These are phyloP conservation scores for Sporothrix luriei DNA, from an alignment of 2,329 filamentous ascomycete genomes.

Conservation along the genomic window DNA sequence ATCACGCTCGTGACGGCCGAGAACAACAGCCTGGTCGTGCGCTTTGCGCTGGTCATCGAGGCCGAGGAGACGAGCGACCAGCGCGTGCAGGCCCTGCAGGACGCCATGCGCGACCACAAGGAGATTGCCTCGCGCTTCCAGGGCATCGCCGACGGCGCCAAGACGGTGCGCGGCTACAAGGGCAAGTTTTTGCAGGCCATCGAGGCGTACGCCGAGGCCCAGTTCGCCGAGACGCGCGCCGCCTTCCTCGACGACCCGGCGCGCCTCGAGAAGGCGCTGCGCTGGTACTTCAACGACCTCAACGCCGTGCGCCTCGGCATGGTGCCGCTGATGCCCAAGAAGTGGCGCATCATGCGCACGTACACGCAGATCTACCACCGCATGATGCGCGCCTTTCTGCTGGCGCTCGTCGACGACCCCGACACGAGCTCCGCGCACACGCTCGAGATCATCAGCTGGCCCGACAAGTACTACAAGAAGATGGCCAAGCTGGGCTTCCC, in stretches of 20 bases:
- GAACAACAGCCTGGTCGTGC: slow-evolving; percentile 86
- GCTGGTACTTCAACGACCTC: slow-evolving; percentile 98
- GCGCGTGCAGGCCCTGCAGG: slow-evolving; percentile 85
- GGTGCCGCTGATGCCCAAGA: slow-evolving; percentile 87
- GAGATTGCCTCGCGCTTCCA: slow-evolving; percentile 93
- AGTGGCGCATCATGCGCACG: slow-evolving; percentile 92
- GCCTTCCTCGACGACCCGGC: slow-evolving; percentile 82
- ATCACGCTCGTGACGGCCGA: slow-evolving; percentile 84
- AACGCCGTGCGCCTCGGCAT: slow-evolving; percentile 94
- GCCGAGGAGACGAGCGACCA: slow-evolving; percentile 96
- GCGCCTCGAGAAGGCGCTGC: slow-evolving; percentile 80
- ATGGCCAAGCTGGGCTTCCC: slow-evolving; percentile 87
- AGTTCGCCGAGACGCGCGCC: slow-evolving; percentile 71
- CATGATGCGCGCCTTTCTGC: slow-evolving; percentile 92
- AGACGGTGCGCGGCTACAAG: slow-evolving; percentile 92
- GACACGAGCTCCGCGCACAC: slow-evolving; percentile 84
- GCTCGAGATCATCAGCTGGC: slow-evolving; percentile 91
- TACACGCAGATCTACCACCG: slow-evolving; percentile 90
- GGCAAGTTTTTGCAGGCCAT: slow-evolving; percentile 89
- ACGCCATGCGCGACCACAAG: slow-evolving; percentile 92
- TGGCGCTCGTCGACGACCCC: slow-evolving; percentile 79
- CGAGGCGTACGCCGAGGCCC: slow-evolving; percentile 68
- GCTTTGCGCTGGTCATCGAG: slow-evolving; percentile 88
- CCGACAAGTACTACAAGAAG: slow-evolving; percentile 92
- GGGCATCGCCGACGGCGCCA: slow-evolving; percentile 90